Base-by-base conservation (phyloP, 805 yeast genomes). In the Cyberlindnera bimundalis region DNA sequence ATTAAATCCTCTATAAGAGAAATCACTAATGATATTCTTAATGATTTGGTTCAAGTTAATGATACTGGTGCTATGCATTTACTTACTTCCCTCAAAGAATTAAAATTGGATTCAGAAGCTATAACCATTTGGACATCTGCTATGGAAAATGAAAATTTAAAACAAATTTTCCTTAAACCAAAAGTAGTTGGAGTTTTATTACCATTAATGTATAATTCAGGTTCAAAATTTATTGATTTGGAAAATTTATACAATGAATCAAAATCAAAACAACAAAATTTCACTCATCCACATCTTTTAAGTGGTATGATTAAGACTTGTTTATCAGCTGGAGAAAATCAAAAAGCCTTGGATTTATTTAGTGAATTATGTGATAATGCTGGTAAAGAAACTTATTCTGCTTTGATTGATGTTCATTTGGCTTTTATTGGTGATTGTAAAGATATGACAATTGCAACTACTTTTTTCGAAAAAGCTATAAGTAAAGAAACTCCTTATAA, bases 231-330 rank as follows among this genome's bases (percentile, higher is more conserved):
- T 53, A 76, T 74, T 28, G 87, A 83, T 52, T 67, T 83, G 40
- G 71, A 77, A 58, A 59, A 66, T 20, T 67, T 84, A 49, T 84
- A 71, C 57, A 73, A 75, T 26, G 65, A 65, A 44, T 65, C 73
- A 3, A 63, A 64, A 14, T 53, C 62, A 4, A n/a, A 37, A 12
- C 52, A 37, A 12, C 52, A 58, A 47, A 48, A 53, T 25, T 32
- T 18, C 19, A 21, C 40, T 2, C 67, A 69, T 40, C 62, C 64
- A 29, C 76, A 77, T 38, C 69, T 86, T 41, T 71, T 77, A 36
- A 77, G 78, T 33, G 84, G 90, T 37, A 79, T 86, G 77, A 84
- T 88, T 41, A 75, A 82, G 58, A 83, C 85, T 18, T 78, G 88
- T 45, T 65, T 87, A 21, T 67, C 72, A 32, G 82, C 82, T 24